Percentiles rank a stretch among this genome's conserved stretches.
Evolutionary conservation across 2,329 filamentous ascomycete species (phyloP).

Genomic region (Talaromyces sp.): DNA sequence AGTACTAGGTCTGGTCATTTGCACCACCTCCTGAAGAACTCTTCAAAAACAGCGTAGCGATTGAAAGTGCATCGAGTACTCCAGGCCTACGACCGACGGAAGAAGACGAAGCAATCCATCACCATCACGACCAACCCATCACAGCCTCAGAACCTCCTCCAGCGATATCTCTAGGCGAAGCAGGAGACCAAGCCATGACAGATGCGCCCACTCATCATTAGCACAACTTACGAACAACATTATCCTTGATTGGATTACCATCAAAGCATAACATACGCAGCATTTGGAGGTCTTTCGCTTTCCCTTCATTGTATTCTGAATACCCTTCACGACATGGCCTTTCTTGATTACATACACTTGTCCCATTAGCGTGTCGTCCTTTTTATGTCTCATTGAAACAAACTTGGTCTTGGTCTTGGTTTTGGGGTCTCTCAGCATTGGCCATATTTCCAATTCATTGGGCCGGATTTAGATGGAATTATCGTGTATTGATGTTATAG

Average conservation of each 20-base stretch:
- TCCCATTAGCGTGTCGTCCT: not conserved
- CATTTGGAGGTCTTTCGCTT: slow-evolving; percentile 4
- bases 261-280: not conserved
- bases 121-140: slow-evolving; percentile 15
- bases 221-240: slow-evolving; percentile 2
- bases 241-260: not conserved
- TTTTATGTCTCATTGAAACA: not conserved
- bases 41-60: slow-evolving; percentile 22
- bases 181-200: slow-evolving; percentile 31
- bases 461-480: not conserved
- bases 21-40: slow-evolving; percentile 60
- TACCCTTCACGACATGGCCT: not conserved
- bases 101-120: slow-evolving; percentile 14
- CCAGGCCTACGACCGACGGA: slow-evolving; percentile 23
- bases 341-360: slow-evolving; percentile 2
- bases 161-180: slow-evolving; percentile 22
- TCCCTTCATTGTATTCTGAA: not conserved
- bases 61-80: slow-evolving; percentile 32
- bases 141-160: slow-evolving; percentile 31
- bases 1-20: slow-evolving; percentile 85
- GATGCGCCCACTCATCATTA: slow-evolving; percentile 24
- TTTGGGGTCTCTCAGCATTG: too few relatives aligned
- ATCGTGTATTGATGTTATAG: slow-evolving; percentile 4
- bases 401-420: not conserved
- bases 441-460: not conserved